These are phyloP conservation scores for Aulographum hederae DNA, from an alignment of 2,329 filamentous ascomycete species.

Conservation along the genomic window DNA sequence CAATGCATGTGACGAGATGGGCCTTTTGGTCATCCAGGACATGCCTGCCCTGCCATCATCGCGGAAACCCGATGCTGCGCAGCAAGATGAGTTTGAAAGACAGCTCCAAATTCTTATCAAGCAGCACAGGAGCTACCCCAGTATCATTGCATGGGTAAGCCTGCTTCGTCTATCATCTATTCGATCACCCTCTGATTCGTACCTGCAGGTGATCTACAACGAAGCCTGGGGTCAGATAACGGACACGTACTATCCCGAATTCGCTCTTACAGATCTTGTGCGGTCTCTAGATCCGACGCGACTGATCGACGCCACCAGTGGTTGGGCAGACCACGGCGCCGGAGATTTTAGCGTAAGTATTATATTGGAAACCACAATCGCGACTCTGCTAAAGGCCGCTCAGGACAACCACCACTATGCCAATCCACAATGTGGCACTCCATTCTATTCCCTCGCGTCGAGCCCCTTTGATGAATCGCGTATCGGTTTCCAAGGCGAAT, in stretches of 20 bases:
- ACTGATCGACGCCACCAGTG: slow-evolving; percentile 42
- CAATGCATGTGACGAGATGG: slow-evolving; percentile 46
- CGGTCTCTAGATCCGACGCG: slow-evolving; percentile 41
- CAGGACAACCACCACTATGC: slow-evolving; percentile 56
- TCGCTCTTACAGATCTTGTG: slow-evolving; percentile 35
- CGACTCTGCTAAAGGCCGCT: neutral
- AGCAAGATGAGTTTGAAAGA: slow-evolving; percentile 46
- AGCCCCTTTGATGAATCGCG: slow-evolving; percentile 38
- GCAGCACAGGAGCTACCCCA: slow-evolving; percentile 45
- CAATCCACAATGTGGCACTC: slow-evolving; percentile 50
- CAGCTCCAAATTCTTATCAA: slow-evolving; percentile 43
- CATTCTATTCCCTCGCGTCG: slow-evolving; percentile 42
- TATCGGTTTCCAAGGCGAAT: slow-evolving; percentile 54
- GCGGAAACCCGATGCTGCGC: slow-evolving; percentile 22
- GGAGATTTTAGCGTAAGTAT: slow-evolving; percentile 48
- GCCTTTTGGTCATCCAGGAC: slow-evolving; percentile 50
- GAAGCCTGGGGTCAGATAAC: slow-evolving; percentile 51
- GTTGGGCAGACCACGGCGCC: slow-evolving; percentile 50
- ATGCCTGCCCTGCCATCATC: slow-evolving; percentile 41
- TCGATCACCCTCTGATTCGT: neutral
- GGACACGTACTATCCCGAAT: slow-evolving; percentile 34
- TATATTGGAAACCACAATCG: slow-evolving; percentile 8
- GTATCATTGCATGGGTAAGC: slow-evolving; percentile 44
- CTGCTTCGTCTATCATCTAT: neutral
- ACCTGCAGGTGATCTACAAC: slow-evolving; percentile 43